A percentile compares a stretch with the other conserved stretches of the same genome.
Conservation (phyloP, 495 filamentous ascomycete genomes). For the Cetradonia linearis region DNA sequence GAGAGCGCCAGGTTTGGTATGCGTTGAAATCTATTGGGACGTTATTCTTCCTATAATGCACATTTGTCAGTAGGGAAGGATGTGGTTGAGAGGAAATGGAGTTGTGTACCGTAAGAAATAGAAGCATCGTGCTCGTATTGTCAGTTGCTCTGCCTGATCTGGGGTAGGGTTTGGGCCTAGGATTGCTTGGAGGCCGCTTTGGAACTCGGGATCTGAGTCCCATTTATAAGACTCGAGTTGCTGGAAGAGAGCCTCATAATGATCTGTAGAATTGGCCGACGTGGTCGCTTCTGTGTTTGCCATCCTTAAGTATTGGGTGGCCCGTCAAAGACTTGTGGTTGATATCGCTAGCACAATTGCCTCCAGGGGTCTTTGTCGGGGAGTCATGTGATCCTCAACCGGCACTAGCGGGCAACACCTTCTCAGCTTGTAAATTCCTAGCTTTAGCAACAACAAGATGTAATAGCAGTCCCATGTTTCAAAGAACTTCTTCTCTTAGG, state of each 20-base stretch:
- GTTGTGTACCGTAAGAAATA: constrained; percentile 39
- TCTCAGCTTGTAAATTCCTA: too few species aligned
- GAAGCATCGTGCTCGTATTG: constrained; percentile 44
- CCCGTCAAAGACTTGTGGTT: not conserved
- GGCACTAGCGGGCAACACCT: too few species aligned
- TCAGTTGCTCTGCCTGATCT: constrained; percentile 38
- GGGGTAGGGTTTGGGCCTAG: constrained; percentile 35
- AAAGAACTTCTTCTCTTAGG: too few species aligned
- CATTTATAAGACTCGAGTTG: constrained; percentile 33
- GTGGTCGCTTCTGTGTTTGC: not conserved
- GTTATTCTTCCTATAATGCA: constrained; percentile 33
- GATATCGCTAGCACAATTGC: not conserved
- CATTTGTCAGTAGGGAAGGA: not conserved
- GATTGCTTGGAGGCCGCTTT: constrained; percentile 40
- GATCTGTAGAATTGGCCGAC: not conserved
- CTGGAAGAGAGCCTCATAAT: constrained; percentile 8
- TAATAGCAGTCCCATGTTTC: too few species aligned
- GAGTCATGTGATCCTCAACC: too few species aligned
- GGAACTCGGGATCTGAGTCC: constrained; percentile 37
- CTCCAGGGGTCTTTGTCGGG: too few species aligned
- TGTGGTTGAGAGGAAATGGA: not conserved
- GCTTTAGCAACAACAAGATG: too few species aligned
- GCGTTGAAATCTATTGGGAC: constrained; percentile 34
- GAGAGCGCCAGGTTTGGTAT: constrained; percentile 35
- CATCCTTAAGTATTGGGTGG: not conserved